A percentile compares a stretch with the other conserved stretches of the same genome.
phyloP scores from a whole-genome alignment of 148 eudicot genomes.

The Cornus controversa region DNA sequence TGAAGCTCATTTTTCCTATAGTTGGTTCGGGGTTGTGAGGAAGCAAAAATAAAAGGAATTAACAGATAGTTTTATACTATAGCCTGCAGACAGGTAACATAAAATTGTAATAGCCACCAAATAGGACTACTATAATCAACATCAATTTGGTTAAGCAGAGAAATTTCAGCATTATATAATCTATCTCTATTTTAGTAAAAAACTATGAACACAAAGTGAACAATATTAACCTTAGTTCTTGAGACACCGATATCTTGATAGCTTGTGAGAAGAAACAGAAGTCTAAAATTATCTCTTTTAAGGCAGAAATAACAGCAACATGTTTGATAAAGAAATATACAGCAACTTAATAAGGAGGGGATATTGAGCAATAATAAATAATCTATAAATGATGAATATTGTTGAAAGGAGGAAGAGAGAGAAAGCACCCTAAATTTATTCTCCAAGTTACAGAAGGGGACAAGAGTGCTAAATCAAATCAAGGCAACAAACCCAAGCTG shows the following conservation, averaged over 20 bases:
- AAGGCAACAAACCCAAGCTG: background rate
- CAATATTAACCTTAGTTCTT: background rate
- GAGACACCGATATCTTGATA: background rate
- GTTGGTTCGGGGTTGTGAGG: background rate
- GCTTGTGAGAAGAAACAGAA: background rate
- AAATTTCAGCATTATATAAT: background rate
- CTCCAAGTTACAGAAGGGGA: background rate
- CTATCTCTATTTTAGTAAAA: background rate
- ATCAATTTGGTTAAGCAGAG: background rate
- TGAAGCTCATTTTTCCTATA: slow-evolving; percentile 92
- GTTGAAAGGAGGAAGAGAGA: background rate
- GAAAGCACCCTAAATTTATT: background rate
- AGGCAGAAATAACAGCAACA: background rate
- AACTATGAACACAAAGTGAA: background rate
- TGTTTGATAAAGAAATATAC: background rate
- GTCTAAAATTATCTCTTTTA: background rate
- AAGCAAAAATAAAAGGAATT: slow-evolving; percentile 1
- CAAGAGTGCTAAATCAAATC: background rate
- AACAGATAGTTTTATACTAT: background rate
- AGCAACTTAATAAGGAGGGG: background rate
- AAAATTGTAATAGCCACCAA: background rate
- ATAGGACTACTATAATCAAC: background rate
- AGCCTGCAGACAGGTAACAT: background rate
- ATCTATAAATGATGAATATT: background rate
- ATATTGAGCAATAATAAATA: background rate